phyloP scores from a whole-genome alignment of 2,329 filamentous ascomycete species.

The Xylaria polymorpha region DNA sequence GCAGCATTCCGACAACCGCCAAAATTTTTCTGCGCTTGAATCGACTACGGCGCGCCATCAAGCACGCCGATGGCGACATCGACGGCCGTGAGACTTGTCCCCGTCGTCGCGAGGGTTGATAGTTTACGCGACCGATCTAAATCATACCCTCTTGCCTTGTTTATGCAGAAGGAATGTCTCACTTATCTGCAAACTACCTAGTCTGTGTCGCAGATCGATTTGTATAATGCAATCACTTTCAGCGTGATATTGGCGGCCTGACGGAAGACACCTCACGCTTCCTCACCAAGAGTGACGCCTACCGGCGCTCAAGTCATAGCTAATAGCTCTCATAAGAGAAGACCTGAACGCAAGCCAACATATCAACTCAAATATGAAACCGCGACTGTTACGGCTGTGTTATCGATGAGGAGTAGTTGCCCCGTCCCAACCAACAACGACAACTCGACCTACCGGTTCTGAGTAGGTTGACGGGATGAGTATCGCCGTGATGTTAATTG shows the following conservation, averaged over 20 bases:
- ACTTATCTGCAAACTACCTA: not conserved
- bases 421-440: not conserved
- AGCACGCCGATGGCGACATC: constrained; percentile 33
- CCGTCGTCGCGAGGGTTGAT: not conserved
- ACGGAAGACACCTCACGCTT: not conserved
- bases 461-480: not conserved
- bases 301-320: not conserved
- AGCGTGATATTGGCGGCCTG: not conserved
- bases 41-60: constrained; percentile 24
- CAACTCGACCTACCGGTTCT: not conserved
- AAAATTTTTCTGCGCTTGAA: not conserved
- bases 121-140: not conserved
- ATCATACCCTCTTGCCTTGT: not conserved
- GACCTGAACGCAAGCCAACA: not conserved
- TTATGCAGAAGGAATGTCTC: not conserved
- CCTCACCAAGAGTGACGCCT: not conserved
- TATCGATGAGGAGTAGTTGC: not conserved
- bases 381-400: not conserved
- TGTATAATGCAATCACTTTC: not conserved
- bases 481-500: constrained; percentile 3
- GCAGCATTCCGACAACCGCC: constrained; percentile 38
- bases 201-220: not conserved
- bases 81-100: constrained; percentile 17
- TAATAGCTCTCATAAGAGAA: not conserved
- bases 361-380: not conserved